Evolutionary conservation across 257 asterid genomes (phyloP).

Genomic region (Gynochthodes officinalis): DNA sequence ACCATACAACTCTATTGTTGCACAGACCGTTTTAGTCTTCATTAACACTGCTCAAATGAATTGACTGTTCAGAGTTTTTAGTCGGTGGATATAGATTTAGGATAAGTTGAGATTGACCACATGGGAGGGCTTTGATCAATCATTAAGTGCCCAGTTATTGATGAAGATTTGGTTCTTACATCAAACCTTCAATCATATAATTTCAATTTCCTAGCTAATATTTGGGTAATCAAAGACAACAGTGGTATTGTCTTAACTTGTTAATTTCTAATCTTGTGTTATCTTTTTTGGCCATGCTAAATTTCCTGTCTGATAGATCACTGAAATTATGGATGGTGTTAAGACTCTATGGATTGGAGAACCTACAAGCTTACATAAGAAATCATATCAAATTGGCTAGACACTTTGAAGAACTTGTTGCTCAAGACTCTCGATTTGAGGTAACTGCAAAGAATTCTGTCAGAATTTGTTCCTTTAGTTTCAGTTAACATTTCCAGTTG

Average conservation of each 20-base stretch:
- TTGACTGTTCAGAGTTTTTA: neutral
- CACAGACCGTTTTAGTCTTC: neutral
- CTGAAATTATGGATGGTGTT: slow-evolving; percentile 95
- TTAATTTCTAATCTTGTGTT: neutral
- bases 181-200: neutral
- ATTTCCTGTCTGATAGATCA: slow-evolving; percentile 48
- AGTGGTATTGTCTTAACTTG: neutral
- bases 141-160: neutral
- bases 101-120: neutral
- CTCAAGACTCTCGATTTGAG: slow-evolving; percentile 85
- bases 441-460: slow-evolving; percentile 24
- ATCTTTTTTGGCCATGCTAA: slow-evolving; percentile 7
- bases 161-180: neutral
- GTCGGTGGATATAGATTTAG: neutral
- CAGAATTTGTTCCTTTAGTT: neutral
- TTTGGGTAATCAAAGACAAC: neutral
- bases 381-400: slow-evolving; percentile 70
- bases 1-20: slow-evolving; percentile 2
- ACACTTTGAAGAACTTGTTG: slow-evolving; percentile 66
- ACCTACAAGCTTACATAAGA: slow-evolving; percentile 81
- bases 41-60: neutral
- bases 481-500: neutral
- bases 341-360: slow-evolving; percentile 87
- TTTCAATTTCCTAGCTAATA: neutral
- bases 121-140: neutral